phyloP scores from a whole-genome alignment of 1,284 basidiomycete genomes.

The Ustilago curta region DNA sequence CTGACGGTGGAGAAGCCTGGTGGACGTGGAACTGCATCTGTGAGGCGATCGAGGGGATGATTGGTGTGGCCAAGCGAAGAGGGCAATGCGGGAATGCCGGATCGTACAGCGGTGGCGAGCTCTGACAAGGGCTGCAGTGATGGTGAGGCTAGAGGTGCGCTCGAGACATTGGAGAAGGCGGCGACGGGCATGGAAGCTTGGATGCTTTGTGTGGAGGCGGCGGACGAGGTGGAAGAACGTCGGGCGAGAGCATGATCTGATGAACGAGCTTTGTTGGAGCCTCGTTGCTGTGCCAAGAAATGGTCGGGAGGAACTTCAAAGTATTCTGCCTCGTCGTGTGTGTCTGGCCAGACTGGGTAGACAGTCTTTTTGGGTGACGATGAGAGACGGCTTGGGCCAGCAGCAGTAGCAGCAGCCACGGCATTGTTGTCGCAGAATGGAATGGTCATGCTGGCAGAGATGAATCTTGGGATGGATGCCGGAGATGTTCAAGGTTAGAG shows the following conservation, averaged over 20 bases:
- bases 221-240: conserved; percentile 25
- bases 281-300: conserved; percentile 58
- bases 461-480: neutral
- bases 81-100: conserved; percentile 33
- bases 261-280: conserved; percentile 28
- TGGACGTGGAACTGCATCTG: conserved; percentile 43
- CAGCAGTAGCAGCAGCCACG: conserved; percentile 6
- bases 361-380: conserved; percentile 33
- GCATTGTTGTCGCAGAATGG: conserved; percentile 3
- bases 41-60: conserved; percentile 22
- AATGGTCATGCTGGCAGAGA: conserved; percentile 13
- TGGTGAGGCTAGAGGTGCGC: conserved; percentile 4
- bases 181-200: conserved; percentile 33
- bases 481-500: neutral
- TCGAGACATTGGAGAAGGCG: conserved; percentile 11
- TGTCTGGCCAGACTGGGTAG: conserved; percentile 48
- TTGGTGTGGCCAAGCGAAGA: conserved; percentile 18
- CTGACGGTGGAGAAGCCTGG: conserved; percentile 45
- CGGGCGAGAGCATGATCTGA: conserved; percentile 13
- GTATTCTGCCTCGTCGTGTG: conserved; percentile 52
- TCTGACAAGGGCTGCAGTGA: conserved; percentile 39
- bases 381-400: conserved; percentile 36
- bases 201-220: conserved; percentile 5
- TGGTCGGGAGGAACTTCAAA: conserved; percentile 59
- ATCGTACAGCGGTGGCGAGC: conserved; percentile 42